Base-by-base conservation (phyloP, 1,284 basidiomycete species). In the Lignosus rhinocerotis region DNA sequence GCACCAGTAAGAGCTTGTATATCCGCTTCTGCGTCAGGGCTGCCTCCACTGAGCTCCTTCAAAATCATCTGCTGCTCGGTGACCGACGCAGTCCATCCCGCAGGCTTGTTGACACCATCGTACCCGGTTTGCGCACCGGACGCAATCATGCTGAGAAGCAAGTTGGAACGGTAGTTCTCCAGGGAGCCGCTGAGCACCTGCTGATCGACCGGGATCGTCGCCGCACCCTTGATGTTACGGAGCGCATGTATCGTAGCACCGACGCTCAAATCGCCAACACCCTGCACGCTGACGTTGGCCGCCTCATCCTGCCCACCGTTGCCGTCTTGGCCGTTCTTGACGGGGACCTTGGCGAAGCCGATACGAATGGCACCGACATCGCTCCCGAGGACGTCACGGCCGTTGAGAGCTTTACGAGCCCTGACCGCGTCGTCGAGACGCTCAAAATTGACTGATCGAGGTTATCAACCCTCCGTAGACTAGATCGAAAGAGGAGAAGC, bases 341-440 rank as follows among this genome's bases (percentile, higher is more conserved):
- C 92, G 7, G 94, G 95, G 2, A 96, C 95, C 69, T 95, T 94
- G 52, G 96, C 96, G 70, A 95, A 99, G 1, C 96, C 96, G 61
- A 98, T 97, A 45, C 94, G 89, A 64, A 98, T 94, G 30, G 95
- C 91, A 21, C 96, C 96, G 41, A 98, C 93, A 62, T 98, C 96
- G 63, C 90, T 91, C 9, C 96, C 96, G 30, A 99, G 81, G 25
- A 98, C 92, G 71, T 98, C 96, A 48, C 94, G 88, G 21, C 94
- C 94, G 69, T 98, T 96, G 57, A 99, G 80, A 16, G 96, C 92
- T 73, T 97, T 97, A 60, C 96, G 85, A 34, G 96, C 96, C 31
- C 93, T 82, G 56, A 98, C 92, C 42, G 96, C 97, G 71, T 98
- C 96, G 71, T 98, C 97, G 47, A 98, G 81, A 56, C 94, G 88